These are phyloP conservation scores for Aspergillus coremiiformis DNA, from an alignment of 495 filamentous ascomycete species.

Conservation along the genomic window DNA sequence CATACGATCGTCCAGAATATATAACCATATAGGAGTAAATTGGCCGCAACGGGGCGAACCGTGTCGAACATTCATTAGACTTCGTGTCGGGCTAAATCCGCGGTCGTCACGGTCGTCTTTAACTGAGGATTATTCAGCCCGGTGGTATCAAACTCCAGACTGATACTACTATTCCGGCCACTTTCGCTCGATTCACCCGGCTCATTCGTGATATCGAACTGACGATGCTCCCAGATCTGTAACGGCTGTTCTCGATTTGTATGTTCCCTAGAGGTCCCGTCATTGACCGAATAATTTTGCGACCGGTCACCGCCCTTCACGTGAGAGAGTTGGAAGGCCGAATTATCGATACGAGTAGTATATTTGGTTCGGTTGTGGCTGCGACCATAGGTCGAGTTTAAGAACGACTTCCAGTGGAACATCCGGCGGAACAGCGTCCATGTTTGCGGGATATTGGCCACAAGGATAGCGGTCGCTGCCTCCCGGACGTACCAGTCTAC, in stretches of 20 bases:
- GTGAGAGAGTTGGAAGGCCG: slow-evolving; percentile 6
- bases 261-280: slow-evolving; percentile 7
- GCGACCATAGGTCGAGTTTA: slow-evolving; percentile 7
- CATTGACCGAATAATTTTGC: slow-evolving; percentile 3
- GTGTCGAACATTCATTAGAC: too few relatives aligned
- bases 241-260: slow-evolving; percentile 4
- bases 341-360: slow-evolving; percentile 4
- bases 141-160: slow-evolving; percentile 3
- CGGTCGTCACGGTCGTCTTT: background rate
- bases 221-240: slow-evolving; percentile 18
- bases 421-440: slow-evolving; percentile 45
- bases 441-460: slow-evolving; percentile 49
- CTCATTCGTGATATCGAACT: slow-evolving; percentile 17
- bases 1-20: too few relatives aligned
- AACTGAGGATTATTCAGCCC: background rate
- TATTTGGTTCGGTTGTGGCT: slow-evolving; percentile 7
- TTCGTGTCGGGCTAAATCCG: too few relatives aligned
- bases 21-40: too few relatives aligned
- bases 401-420: slow-evolving; percentile 23
- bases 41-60: too few relatives aligned
- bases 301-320: slow-evolving; percentile 6
- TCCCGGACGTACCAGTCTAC: slow-evolving; percentile 54
- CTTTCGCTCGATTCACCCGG: slow-evolving; percentile 1
- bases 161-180: slow-evolving; percentile 5
- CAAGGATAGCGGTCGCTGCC: slow-evolving; percentile 46